These are phyloP conservation scores for Diaporthe sp. DNA, from an alignment of 2,329 filamentous ascomycete species.

Conservation along the genomic window DNA sequence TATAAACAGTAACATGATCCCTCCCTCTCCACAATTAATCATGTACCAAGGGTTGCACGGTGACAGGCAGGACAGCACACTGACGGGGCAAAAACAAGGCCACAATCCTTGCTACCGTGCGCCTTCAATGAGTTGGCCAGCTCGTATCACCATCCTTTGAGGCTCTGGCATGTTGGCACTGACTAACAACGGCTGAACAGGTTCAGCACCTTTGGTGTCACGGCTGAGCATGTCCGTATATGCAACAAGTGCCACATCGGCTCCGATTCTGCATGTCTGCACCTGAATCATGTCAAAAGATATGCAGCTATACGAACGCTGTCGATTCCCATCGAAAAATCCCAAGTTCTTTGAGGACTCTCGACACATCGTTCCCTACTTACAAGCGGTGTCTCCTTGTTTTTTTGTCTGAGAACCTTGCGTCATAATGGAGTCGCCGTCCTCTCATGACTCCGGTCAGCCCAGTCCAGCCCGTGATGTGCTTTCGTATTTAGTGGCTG, in stretches of 20 bases:
- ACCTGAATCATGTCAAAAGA: slow-evolving; percentile 18
- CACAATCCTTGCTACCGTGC: slow-evolving; percentile 27
- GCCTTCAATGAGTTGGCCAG: slow-evolving; percentile 31
- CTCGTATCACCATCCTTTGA: slow-evolving; percentile 20
- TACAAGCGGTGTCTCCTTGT: background rate
- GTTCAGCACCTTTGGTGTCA: background rate
- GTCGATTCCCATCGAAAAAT: slow-evolving; percentile 8
- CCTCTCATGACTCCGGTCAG: slow-evolving; percentile 25
- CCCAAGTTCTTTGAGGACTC: background rate
- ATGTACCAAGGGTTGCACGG: slow-evolving; percentile 29
- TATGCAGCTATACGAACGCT: slow-evolving; percentile 10
- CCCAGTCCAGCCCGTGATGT: slow-evolving; percentile 26
- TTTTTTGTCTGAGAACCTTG: slow-evolving; percentile 21
- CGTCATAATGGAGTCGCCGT: slow-evolving; percentile 27
- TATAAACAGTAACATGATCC: slow-evolving; percentile 28
- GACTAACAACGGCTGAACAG: background rate
- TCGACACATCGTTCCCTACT: background rate
- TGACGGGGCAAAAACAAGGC: slow-evolving; percentile 33
- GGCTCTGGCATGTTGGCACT: slow-evolving; percentile 20
- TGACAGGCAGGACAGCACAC: slow-evolving; percentile 27
- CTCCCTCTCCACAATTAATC: slow-evolving; percentile 34
- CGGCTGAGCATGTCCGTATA: slow-evolving; percentile 34
- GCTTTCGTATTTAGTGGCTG: slow-evolving; percentile 36
- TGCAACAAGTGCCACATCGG: slow-evolving; percentile 7
- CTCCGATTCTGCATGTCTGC: background rate